Base-by-base conservation (phyloP, 768 basidiomycete species). In the Leccinum subgranulosum region DNA sequence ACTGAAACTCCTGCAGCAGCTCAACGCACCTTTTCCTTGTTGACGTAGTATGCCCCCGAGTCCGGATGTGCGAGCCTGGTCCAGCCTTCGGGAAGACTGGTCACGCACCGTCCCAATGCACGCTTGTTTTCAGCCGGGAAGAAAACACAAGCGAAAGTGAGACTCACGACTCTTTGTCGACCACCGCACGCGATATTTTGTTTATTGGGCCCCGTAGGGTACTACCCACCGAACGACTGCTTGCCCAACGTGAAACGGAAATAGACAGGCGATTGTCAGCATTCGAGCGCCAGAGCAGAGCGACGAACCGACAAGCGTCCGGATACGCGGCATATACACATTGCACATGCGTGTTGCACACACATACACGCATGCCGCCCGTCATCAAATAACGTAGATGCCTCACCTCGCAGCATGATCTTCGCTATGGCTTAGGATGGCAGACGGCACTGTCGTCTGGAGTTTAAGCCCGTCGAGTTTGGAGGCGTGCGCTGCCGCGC, bases 1-100 rank as follows among this genome's bases (percentile, higher is more conserved):
- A 36, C 3, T 15, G 34, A 36, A 36, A 17, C 34, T 6, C 15
- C 34, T 8, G 34, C 23, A 25, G 45, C 21, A 14, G 45, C 45
- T 36, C 8, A 6, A 51, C 60, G 10, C 14, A 75, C 75, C 66
- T 67, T 70, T 17, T 75, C 71, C 43, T 58, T 23, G 29, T 76
- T 55, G 43, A 65, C 66, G 53, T 72, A 76, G 41, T 71, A 74
- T 12, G 61, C 60, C 12, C 69, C 73, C 25, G 61, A 64, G 11
- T 76, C 75, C 8, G 69, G 72, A 52, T 76, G 73, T n/a, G 51
- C 61, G 51, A 68, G 29, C 54, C 51, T 60, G 12, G 23, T 31
- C 75, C 75, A 76, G n/a, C 64, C 73, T 12, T n/a, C 11, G 4
- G 65, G 61, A 41, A 59, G 54, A 15, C 63, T 63, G 7, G 3